These are phyloP conservation scores for Fistulifera pelliculosa DNA, from an alignment of 108 stramenopile genomes.

Conservation along the genomic window DNA sequence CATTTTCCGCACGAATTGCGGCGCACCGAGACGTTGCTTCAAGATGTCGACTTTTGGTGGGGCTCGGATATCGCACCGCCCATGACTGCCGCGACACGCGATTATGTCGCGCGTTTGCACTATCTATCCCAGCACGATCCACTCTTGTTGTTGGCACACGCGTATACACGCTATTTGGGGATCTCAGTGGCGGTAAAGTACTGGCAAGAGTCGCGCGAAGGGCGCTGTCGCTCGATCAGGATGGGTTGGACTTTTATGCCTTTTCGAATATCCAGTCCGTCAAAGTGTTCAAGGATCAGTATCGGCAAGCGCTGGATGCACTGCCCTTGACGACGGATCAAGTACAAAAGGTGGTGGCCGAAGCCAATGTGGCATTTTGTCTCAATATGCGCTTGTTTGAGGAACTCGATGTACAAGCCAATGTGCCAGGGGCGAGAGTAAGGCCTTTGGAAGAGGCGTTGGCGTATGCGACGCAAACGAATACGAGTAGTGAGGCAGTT, in stretches of 20 bases:
- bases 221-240: constrained; percentile 43
- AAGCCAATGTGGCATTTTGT: constrained; percentile 85
- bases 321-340: constrained; percentile 32
- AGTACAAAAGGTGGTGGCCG: constrained; percentile 52
- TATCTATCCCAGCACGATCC: constrained; percentile 46
- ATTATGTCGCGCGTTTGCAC: constrained; percentile 64
- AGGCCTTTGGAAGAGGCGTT: constrained; percentile 52
- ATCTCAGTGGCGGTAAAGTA: constrained; percentile 78
- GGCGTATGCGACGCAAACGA: constrained; percentile 6
- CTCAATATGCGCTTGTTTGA: constrained; percentile 86
- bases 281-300: constrained; percentile 82
- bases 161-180: constrained; percentile 87
- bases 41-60: constrained; percentile 85
- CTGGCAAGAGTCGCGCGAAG: constrained; percentile 61
- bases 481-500: constrained; percentile 4
- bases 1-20: constrained; percentile 72
- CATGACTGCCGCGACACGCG: constrained; percentile 59
- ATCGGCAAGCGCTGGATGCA: constrained; percentile 59
- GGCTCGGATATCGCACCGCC: constrained; percentile 22
- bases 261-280: constrained; percentile 52
- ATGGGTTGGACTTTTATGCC: constrained; percentile 76
- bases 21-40: constrained; percentile 38
- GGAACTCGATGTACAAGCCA: constrained; percentile 72
- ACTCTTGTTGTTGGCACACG: constrained; percentile 70
- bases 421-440: constrained; percentile 49